Base-by-base conservation (phyloP, 1,284 basidiomycete genomes). In the Fistulinella cinereoalba region DNA sequence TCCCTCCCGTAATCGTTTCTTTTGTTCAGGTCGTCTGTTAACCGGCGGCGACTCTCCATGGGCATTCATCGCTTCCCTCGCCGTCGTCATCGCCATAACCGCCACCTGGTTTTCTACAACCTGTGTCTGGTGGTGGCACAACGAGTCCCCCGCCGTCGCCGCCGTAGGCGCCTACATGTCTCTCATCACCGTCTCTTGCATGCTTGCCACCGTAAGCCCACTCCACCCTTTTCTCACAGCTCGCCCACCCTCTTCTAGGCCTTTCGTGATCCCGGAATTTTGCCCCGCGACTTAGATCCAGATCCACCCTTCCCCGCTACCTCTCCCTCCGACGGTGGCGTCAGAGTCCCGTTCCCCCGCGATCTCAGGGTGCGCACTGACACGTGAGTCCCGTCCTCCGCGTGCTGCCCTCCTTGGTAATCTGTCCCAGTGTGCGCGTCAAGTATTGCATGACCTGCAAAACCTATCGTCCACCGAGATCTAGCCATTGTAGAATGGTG, bases 391-490 rank as follows among this genome's bases (percentile, higher is more conserved):
- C 37, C 39, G 51, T 43, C 45, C 42, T 27, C 53, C 44, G 29
- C 42, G 31, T 39, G n/a, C 24, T 18, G 25, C 15, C 37, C 38
- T 16, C 27, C 11, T 23, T 37, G 25, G 46, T 29, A 5, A 24
- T 36, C 11, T 2, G 3, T 46, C 31, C 13, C 54, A 92, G 91
- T 44, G 88, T 95, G 23, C 82, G 85, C 12, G 85, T 90, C 49
- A 95, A 94, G 68, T 95, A 92, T 58, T 97, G 94, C 65, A 80
- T 85, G 37, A 96, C 92, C 13, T 97, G 93, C 68, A 80, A 81
- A 60, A 91, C 80, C 4, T 96, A 97, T 65, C 81, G 94, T 25
- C 91, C 93, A 13, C 93, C 94, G 7, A 73, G 93, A 48, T 88
- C 91, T 29, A 94, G 89, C 62, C 93, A 97, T 68, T 97, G 93